These are phyloP conservation scores for Effrenium voratum DNA, from an alignment of 73 alveolate species.

Conservation along the genomic window DNA sequence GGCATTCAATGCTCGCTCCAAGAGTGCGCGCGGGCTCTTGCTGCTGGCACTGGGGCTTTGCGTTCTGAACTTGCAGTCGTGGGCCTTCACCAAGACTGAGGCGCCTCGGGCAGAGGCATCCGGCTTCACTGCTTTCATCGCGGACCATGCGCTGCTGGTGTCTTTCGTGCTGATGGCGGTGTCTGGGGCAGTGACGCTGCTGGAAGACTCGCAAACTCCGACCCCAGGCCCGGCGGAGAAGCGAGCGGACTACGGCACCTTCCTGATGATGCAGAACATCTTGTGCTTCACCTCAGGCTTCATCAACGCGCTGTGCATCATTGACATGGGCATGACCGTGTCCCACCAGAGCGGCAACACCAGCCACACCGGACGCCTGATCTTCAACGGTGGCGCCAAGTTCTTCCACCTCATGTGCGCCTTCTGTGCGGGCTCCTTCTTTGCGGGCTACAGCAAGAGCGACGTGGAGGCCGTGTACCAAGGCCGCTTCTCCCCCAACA, in stretches of 20 bases:
- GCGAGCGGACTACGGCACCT: conserved; percentile 44
- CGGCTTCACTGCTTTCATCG: too few species aligned
- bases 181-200: conserved; percentile 20
- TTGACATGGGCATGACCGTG: conserved; percentile 64
- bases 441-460: conserved; percentile 53
- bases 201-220: conserved; percentile 15
- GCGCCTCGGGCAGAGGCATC: too few species aligned
- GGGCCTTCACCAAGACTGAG: too few species aligned
- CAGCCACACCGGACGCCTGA: conserved; percentile 52
- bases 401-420: conserved; percentile 35
- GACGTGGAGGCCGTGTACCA: conserved; percentile 31
- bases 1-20: too few species aligned
- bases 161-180: conserved; percentile 27
- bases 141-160: too few species aligned
- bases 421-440: conserved; percentile 38
- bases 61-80: too few species aligned
- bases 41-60: too few species aligned
- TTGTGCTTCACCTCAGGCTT: conserved; percentile 59
- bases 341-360: conserved; percentile 90
- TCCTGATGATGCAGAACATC: conserved; percentile 62
- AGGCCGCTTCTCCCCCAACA: conserved; percentile 80
- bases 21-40: too few species aligned
- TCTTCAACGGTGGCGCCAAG: conserved; percentile 36
- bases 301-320: conserved; percentile 34
- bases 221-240: conserved; percentile 19